Base-by-base conservation (phyloP, 2,329 filamentous ascomycete species). In the Raffaelea albimanens region DNA sequence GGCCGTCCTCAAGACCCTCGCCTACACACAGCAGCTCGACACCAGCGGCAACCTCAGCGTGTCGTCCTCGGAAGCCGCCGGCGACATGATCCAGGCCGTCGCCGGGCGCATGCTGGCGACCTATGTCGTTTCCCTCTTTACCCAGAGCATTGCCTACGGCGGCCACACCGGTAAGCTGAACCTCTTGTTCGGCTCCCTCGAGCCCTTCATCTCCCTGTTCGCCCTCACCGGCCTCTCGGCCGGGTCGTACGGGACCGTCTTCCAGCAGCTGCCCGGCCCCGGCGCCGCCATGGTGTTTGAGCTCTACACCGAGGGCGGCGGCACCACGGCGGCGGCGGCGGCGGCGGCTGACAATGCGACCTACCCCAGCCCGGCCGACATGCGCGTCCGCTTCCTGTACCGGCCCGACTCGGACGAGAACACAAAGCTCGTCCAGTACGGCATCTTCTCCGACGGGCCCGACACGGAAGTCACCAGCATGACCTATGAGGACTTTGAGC, bases 211-310 rank as follows among this genome's bases (percentile, higher is more conserved):
- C 18, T 65, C 74, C 18, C 79, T 81, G 55, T 75, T 77, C 53
- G 62, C 68, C 2, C 62, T 81, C 3, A 61, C 71, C 0, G 62
- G 65, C 0, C 67, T 81, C 8, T 67, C 67, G 4, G 69, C 68
- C 43, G 57, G 61, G 0, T 61, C 78, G 45, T 79, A 81, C 58
- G 71, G 66, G n/a, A 69, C 74, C 4, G 61, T 80, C 0, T 72
- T 68, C 59, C 41, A 58, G 50, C 29, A 59, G 53, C 53, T 80
- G 14, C 81, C 85, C 0, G 73, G 82, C 53, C 87, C 88, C 34
- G 88, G 87, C 0, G 82, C 81, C 1, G 75, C 78, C 38, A 83
- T 95, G 73, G 69, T 77, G 0, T 89, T 93, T 59, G 89, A 95
- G 66, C 61, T 82, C 5, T 71, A 71, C 51, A 68, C 66, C 13